Base-by-base conservation (phyloP, 2,329 filamentous ascomycete genomes). In the Macrophomina tecta region DNA sequence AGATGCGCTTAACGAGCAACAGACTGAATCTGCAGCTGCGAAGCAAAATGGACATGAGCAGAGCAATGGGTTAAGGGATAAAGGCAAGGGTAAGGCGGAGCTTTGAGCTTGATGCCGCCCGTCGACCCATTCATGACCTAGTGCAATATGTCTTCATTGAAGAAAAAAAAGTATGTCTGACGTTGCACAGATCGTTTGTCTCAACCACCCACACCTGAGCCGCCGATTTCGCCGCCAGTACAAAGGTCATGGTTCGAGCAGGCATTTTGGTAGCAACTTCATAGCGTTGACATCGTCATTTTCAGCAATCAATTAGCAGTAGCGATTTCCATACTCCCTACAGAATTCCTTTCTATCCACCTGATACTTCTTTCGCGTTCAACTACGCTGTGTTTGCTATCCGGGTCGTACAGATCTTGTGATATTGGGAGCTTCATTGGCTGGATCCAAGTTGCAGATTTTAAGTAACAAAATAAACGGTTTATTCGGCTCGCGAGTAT, bases 71-170 rank as follows among this genome's bases (percentile, higher is more conserved):
- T 9, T 14, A 16, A 58, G 49, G 42, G 63, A 56, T 42, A 65
- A 65, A 56, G 63, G 63, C 51, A 65, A 65, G 63, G 63, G 63
- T 65, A 65, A 65, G 63, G 63, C 52, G 63, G 63, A 65, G 52
- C 53, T 40, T 38, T 65, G 30, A 46, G 51, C 63, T 40, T 51
- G n/a, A 38, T 56, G 30, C 63, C 53, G 32, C 42, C 40, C 32
- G 49, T 46, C 49, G 16, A 14, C 4, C 30, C 12, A 36, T 64
- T 46, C 23, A 40, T 12, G 16, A 18, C 18, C 14, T 32, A 28
- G 16, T 38, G 1, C 34, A 18, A 9, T 14, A 28, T 38, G 4
- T 4, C 28, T 9, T n/a, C 11, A 23, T 42, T 12, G 45, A 11
- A 14, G 28, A 56, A 58, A 32, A 23, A 28, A 56, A 58, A 32